Evolutionary conservation across 352 stramenopile species (phyloP), one percentile per base, ranked within the genome.

Genomic region (Albugo candida): DNA sequence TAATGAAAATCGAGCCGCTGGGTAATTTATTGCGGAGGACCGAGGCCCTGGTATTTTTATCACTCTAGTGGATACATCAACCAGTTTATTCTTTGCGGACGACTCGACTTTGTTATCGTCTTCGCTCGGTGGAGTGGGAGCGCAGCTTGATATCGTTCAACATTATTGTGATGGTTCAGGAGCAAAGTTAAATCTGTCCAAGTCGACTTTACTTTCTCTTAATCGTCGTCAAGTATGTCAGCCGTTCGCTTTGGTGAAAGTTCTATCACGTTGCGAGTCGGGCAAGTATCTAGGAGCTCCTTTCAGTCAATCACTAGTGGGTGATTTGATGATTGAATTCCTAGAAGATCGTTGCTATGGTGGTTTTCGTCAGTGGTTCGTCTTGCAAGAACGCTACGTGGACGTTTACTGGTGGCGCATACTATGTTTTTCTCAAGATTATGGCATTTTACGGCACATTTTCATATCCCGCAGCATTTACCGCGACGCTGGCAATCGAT

Each of bases 271-370:
- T 13, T 17, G 35, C 13, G 49, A 54, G 11, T 41, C 49, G 24
- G 41, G 47, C 13, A 54, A 54, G 49, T 54, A 42, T 45, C 17
- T 48, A 1, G 49, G 49, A 14, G 48, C 48, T 45, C 49, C 31
- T 19, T 50, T 48, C 31, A 39, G 49, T n/a, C 49, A 50, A 27
- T 39, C 49, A 20, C 31, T 39, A 42, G 49, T 54, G 41, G 41
- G 36, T 39, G 39, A 48, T 16, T 10, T 14, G n/a, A 54, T 54
- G 20, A n/a, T 50, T 31, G 17, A 49, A 19, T 50, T 50, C 11
- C 41, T 54, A n/a, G 49, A 54, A 17, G 41, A 48, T 36, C 39
- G 49, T 13, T 54, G 47, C 34, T 54, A 54, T 36, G 49, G 49
- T 45, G 49, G 49, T 19, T 49, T 54, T 45, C 48, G 49, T 35